A percentile compares a stretch with the other conserved stretches of the same genome.
Conservation (phyloP, 139 green algal species). For the Volvox africanus region DNA sequence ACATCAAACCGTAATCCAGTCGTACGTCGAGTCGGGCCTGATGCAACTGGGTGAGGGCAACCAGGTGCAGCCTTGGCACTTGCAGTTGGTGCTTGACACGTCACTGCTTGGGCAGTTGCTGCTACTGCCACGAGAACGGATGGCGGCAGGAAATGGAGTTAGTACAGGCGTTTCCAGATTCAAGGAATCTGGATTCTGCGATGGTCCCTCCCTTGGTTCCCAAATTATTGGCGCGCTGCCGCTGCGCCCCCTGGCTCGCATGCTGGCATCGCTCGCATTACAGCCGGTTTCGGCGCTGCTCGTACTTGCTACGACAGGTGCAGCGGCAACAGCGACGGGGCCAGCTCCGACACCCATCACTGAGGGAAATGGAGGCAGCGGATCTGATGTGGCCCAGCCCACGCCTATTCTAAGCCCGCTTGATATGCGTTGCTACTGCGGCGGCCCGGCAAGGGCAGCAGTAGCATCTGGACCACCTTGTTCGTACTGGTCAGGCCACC, state of each 20-base stretch:
- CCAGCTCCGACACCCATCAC: too few relatives aligned
- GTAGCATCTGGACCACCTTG: neutral
- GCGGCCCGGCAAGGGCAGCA: neutral
- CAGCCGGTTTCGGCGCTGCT: slow-evolving; percentile 34
- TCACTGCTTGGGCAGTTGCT: slow-evolving; percentile 3
- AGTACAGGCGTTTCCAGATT: neutral
- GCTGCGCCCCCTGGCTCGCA: neutral
- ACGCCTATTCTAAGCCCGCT: slow-evolving; percentile 17
- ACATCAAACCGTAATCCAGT: neutral
- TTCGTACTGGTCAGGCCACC: slow-evolving; percentile 2
- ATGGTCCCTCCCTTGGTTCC: neutral
- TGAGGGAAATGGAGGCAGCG: neutral
- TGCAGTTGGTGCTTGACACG: slow-evolving; percentile 17
- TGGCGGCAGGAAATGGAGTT: neutral
- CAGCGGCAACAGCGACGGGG: neutral
- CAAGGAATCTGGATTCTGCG: neutral
- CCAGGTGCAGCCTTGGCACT: slow-evolving; percentile 31
- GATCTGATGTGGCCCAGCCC: neutral
- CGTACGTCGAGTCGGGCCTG: slow-evolving; percentile 1
- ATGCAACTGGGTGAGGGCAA: neutral
- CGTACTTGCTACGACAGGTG: neutral
- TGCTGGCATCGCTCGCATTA: slow-evolving; percentile 15
- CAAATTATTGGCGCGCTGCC: slow-evolving; percentile 15
- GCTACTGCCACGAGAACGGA: neutral
- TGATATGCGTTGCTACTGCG: slow-evolving; percentile 42